Conservation (phyloP, 305 asterid genomes). For the Ajuga reptans region DNA sequence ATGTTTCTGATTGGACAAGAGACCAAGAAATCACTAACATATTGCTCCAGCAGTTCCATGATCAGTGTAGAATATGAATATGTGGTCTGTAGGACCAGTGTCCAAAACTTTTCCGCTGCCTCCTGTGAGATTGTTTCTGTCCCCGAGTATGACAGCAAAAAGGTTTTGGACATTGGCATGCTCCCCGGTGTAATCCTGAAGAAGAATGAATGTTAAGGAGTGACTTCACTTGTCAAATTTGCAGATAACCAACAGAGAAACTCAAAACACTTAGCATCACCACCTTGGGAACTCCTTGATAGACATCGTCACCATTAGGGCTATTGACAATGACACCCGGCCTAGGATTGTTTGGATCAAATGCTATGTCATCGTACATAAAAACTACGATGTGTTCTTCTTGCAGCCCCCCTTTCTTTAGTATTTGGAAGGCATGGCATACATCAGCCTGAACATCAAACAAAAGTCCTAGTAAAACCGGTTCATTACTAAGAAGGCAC, state of each 20-base stretch:
- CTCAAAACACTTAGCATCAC: neutral
- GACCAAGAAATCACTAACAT: slow-evolving; percentile 9
- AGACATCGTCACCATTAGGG: slow-evolving; percentile 34
- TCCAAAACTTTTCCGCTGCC: slow-evolving; percentile 41
- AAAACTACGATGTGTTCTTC: slow-evolving; percentile 41
- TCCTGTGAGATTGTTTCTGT: slow-evolving; percentile 30
- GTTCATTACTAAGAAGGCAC: neutral
- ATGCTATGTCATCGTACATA: slow-evolving; percentile 42
- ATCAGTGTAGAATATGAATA: slow-evolving; percentile 37
- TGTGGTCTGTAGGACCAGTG: slow-evolving; percentile 30
- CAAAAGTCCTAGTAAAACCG: neutral
- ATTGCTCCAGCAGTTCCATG: slow-evolving; percentile 34
- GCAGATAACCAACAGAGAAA: neutral
- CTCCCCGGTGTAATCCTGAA: slow-evolving; percentile 38
- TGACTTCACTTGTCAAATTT: neutral
- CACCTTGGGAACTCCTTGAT: slow-evolving; percentile 42
- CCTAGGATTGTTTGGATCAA: slow-evolving; percentile 30
- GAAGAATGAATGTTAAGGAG: neutral
- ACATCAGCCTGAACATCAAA: slow-evolving; percentile 30
- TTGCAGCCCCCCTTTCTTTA: slow-evolving; percentile 34
- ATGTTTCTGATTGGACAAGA: no score
- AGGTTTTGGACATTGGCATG: slow-evolving; percentile 26
- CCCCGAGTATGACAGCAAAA: slow-evolving; percentile 31
- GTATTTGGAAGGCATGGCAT: slow-evolving; percentile 43
- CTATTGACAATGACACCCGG: slow-evolving; percentile 34